Conservation (phyloP, 1,139 yeast species). For the Saccharomyces hybrid region DNA sequence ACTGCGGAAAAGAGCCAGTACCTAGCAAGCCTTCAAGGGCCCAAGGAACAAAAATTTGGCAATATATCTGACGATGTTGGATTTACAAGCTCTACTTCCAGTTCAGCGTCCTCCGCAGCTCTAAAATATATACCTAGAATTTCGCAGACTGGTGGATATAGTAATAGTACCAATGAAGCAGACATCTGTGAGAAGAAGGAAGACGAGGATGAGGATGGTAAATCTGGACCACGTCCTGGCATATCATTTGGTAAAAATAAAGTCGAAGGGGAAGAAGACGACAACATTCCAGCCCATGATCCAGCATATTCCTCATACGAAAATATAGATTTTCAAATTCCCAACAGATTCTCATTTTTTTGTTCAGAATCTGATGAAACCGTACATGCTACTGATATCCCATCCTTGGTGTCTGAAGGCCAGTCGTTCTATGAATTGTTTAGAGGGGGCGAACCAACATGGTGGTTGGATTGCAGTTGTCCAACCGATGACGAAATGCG, state of each 20-base stretch:
- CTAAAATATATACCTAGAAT: slow-evolving; percentile 48
- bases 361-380: slow-evolving; percentile 79
- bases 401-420: slow-evolving; percentile 60
- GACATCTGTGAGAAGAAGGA: background rate
- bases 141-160: background rate
- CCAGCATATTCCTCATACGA: slow-evolving; percentile 5
- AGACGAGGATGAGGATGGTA: slow-evolving; percentile 8
- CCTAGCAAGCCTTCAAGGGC: background rate
- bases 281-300: slow-evolving; percentile 1
- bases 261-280: slow-evolving; percentile 32
- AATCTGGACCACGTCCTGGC: slow-evolving; percentile 15
- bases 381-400: slow-evolving; percentile 78
- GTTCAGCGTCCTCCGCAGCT: slow-evolving; percentile 42
- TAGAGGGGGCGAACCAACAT: slow-evolving; percentile 39
- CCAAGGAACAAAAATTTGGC: background rate
- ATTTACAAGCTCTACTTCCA: slow-evolving; percentile 27
- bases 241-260: slow-evolving; percentile 35
- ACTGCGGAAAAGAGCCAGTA: slow-evolving; percentile 22
- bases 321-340: slow-evolving; percentile 31
- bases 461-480: slow-evolving; percentile 73
- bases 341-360: slow-evolving; percentile 79
- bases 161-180: background rate
- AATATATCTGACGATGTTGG: slow-evolving; percentile 2
- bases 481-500: slow-evolving; percentile 66
- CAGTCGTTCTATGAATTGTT: slow-evolving; percentile 61